phyloP scores from a whole-genome alignment of 2,329 filamentous ascomycete genomes.

The Escovopsis sp. region DNA sequence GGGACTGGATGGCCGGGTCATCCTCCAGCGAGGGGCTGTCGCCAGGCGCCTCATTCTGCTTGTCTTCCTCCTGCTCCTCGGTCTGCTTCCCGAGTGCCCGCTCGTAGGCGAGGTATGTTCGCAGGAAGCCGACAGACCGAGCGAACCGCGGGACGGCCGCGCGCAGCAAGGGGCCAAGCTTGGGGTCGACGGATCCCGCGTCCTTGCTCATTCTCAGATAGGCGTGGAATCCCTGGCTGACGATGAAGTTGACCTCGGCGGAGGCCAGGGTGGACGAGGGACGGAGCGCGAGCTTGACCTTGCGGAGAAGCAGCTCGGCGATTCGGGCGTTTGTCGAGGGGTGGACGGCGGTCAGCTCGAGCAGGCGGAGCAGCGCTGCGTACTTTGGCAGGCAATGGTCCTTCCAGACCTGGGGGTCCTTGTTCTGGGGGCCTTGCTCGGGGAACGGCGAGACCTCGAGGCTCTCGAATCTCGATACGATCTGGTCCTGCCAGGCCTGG shows the following conservation, averaged over 20 bases:
- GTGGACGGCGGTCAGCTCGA: slow-evolving; percentile 47
- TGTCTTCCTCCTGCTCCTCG: slow-evolving; percentile 8
- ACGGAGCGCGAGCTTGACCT: slow-evolving; percentile 49
- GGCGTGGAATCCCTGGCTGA: slow-evolving; percentile 59
- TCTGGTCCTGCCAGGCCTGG: slow-evolving; percentile 58
- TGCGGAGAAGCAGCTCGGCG: slow-evolving; percentile 48
- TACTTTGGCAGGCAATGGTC: slow-evolving; percentile 52
- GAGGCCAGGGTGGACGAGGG: slow-evolving; percentile 44
- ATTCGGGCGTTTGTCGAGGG: slow-evolving; percentile 53
- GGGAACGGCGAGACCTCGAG: slow-evolving; percentile 51
- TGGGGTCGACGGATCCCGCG: slow-evolving; percentile 40
- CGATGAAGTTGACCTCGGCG: slow-evolving; percentile 56
- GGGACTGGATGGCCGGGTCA: slow-evolving; percentile 45
- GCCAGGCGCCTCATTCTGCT: slow-evolving; percentile 22
- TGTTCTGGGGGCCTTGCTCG: slow-evolving; percentile 44
- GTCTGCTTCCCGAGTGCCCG: slow-evolving; percentile 13
- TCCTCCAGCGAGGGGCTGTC: slow-evolving; percentile 32
- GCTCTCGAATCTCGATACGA: slow-evolving; percentile 53
- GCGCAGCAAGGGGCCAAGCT: slow-evolving; percentile 50
- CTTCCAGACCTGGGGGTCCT: slow-evolving; percentile 47
- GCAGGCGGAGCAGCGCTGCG: slow-evolving; percentile 49
- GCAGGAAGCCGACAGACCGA: slow-evolving; percentile 49
- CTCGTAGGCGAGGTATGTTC: slow-evolving; percentile 45
- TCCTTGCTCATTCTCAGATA: slow-evolving; percentile 52
- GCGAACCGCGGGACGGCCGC: slow-evolving; percentile 52